phyloP scores from a whole-genome alignment of 2,329 filamentous ascomycete species.

The Scedosporium boydii region DNA sequence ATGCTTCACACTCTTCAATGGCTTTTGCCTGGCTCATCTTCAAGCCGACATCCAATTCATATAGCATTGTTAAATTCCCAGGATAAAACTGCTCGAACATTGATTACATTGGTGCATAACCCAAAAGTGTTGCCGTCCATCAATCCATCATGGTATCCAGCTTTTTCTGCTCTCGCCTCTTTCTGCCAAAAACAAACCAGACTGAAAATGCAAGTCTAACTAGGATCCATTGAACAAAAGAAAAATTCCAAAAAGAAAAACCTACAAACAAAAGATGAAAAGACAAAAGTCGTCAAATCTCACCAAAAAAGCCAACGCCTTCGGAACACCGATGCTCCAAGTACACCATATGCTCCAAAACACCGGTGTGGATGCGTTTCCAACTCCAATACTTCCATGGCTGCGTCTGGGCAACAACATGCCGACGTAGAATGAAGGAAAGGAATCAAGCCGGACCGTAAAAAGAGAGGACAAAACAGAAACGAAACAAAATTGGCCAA shows the following conservation, averaged over 20 bases:
- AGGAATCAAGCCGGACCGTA: background rate
- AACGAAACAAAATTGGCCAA: background rate
- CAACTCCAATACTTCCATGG: background rate
- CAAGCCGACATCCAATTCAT: too few species aligned
- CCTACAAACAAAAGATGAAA: constrained; percentile 5
- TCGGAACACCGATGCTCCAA: background rate
- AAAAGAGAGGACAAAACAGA: background rate
- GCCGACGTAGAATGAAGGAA: background rate
- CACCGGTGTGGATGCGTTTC: background rate
- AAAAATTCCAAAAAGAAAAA: constrained; percentile 1
- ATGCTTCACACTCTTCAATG: too few species aligned
- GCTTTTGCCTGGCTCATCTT: too few species aligned
- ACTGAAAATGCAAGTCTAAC: background rate
- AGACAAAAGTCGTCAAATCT: background rate
- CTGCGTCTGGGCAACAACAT: background rate
- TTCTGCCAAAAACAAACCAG: too few species aligned
- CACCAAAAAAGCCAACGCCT: background rate
- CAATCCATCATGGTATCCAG: background rate
- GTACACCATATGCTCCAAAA: background rate
- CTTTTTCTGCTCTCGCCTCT: background rate
- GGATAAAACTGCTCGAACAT: too few species aligned
- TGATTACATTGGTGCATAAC: too few species aligned
- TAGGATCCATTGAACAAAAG: background rate
- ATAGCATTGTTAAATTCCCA: too few species aligned
- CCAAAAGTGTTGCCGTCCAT: too few species aligned